Evolutionary conservation across 495 filamentous ascomycete species (phyloP), one percentile per base, ranked within the genome.

Genomic region (Cryomyces antarcticus): DNA sequence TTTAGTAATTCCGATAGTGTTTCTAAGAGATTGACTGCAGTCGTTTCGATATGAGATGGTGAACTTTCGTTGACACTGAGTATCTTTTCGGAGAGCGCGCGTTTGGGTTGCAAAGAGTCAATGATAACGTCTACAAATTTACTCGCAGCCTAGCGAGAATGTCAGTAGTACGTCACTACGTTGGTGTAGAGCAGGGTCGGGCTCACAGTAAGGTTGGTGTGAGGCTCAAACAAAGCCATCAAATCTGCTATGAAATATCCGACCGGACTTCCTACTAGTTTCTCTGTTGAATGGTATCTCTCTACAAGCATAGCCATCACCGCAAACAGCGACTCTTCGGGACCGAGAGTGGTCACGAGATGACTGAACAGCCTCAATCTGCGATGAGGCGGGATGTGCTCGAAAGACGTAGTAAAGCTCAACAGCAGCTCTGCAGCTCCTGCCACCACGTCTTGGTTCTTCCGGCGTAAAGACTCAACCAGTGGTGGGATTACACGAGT

Each of bases 351-450:
- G 49, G 78, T 71, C 27, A 85, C 71, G 30, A 97, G 61, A 28
- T 83, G 80, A 27, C 72, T 64, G 66, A 93, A 97, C 4, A 96
- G 61, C 33, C 75, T 73, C 12, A 80, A 69, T 44, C 84, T 77
- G 35, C 87, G 74, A 53, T 89, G 86, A 5, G 73, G 69, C 4
- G 89, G 89, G 45, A 97, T 82, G 53, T 96, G 87, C 53, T 92
- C 86, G 59, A 87, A 97, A 7, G 92, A 92, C 7, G 81, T 82
- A 13, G 81, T 82, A 56, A 96, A 96, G 60, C 86, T 95, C 41
- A 85, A 67, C 12, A 97, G 52, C 29, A 97, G 67, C 52, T 93
- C 87, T 1, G 83, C 78, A 9, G 80, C 80, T 41, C 82, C 84
- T 37, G 72, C 72, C 2, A 93, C 68, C 39, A 84, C 67, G 51